Base-by-base conservation (phyloP, 1,284 basidiomycete species). In the Ceratobasidium sp. region DNA sequence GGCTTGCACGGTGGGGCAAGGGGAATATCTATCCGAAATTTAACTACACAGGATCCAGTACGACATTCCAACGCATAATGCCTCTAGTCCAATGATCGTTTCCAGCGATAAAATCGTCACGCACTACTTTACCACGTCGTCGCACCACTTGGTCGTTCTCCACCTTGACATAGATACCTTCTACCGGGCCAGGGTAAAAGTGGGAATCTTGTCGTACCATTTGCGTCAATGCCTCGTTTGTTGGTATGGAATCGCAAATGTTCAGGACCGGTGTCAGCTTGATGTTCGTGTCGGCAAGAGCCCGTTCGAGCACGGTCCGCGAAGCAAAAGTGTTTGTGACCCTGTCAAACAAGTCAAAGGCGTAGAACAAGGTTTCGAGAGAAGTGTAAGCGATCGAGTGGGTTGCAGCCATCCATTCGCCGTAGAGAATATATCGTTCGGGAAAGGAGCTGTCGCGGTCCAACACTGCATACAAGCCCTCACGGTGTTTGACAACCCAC, bases 61-160 rank as follows among this genome's bases (percentile, higher is more conserved):
- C 44, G 20, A 84, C 83, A 82, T 91, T 91, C 14, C 86, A 81
- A 46, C 82, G 81, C 10, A 90, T 60, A 35, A 82, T 83, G 0
- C 87, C 88, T 80, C 84, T 87, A 4, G 86, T 86, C 90, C 91
- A 91, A 80, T 91, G 90, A 79, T 90, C 88, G 81, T 91, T 90
- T 2, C 90, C 90, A 67, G 89, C 85, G 80, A 91, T 90, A 79
- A 91, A 91, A 82, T 91, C 90, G 5, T 86, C 84, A 23, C 90
- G 83, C n/a, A 92, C 90, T 3, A 90, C 86, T 82, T 91, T 91
- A 5, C 87, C 87, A 71, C 90, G 84, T 30, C 83, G 82, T 3
- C 87, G 79, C 0, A 90, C 88, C 50, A 71, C 81, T 1, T 85
- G 83, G 20, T 83, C 82, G 57, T 79, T 84, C 82, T 92, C 90